These are phyloP conservation scores for Talaromyces sp. DNA, from an alignment of 2,329 filamentous ascomycete genomes.

Conservation along the genomic window DNA sequence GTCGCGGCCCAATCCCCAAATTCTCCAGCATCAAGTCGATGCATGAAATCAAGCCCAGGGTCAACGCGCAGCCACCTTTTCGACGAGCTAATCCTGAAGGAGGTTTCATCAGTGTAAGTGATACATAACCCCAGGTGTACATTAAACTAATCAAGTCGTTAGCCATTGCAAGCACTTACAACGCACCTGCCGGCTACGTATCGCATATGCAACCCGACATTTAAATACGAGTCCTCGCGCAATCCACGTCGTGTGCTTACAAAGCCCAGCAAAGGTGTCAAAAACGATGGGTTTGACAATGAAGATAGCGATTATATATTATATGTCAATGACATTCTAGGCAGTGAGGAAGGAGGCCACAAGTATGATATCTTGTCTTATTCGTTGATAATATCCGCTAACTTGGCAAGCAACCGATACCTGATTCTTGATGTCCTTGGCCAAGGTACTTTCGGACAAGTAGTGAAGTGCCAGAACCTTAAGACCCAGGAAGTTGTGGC, in stretches of 20 bases:
- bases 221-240: slow-evolving; percentile 97
- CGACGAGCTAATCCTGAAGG: slow-evolving; percentile 93
- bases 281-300: slow-evolving; percentile 98
- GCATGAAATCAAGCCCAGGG: slow-evolving; percentile 74
- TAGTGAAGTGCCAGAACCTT: slow-evolving; percentile 97
- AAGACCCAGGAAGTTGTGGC: slow-evolving; percentile 98
- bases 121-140: background rate
- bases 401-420: slow-evolving; percentile 71
- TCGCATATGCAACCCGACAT: slow-evolving; percentile 94
- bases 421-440: slow-evolving; percentile 95
- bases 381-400: slow-evolving; percentile 14
- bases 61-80: slow-evolving; percentile 85
- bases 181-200: slow-evolving; percentile 92
- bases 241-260: slow-evolving; percentile 94
- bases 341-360: slow-evolving; percentile 95
- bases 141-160: slow-evolving; percentile 25
- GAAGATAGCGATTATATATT: slow-evolving; percentile 99
- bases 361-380: slow-evolving; percentile 58
- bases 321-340: slow-evolving; percentile 97
- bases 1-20: slow-evolving; percentile 74
- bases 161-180: slow-evolving; percentile 94
- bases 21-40: slow-evolving; percentile 75
- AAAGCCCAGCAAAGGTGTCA: slow-evolving; percentile 96
- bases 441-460: slow-evolving; percentile 96
- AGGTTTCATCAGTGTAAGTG: slow-evolving; percentile 89